phyloP scores from a whole-genome alignment of 352 stramenopile species.

The Pythium graminicola region DNA sequence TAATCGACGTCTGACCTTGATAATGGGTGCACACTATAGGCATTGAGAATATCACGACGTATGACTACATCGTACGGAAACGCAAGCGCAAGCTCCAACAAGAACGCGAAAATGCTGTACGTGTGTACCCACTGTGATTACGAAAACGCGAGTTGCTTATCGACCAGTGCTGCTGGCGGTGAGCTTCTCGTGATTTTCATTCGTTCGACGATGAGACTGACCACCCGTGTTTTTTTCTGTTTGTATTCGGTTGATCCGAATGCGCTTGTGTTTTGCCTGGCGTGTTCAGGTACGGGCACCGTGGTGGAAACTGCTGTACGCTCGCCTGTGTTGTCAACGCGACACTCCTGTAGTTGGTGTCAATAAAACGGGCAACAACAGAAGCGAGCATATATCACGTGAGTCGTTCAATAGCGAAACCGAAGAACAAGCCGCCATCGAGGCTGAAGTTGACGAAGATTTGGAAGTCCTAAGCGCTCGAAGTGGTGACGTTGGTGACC shows the following conservation, averaged over 20 bases:
- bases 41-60: slow-evolving; percentile 77
- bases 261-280: not conserved
- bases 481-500: slow-evolving; percentile 48
- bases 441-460: slow-evolving; percentile 74
- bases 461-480: slow-evolving; percentile 70
- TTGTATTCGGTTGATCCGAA: not conserved
- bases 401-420: slow-evolving; percentile 55
- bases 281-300: slow-evolving; percentile 18
- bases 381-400: slow-evolving; percentile 49
- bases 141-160: slow-evolving; percentile 15
- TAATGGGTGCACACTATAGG: slow-evolving; percentile 31
- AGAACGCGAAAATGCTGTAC: slow-evolving; percentile 56
- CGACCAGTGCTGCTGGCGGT: slow-evolving; percentile 19
- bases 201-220: not conserved
- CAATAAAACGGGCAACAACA: slow-evolving; percentile 32
- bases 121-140: slow-evolving; percentile 52
- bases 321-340: slow-evolving; percentile 26
- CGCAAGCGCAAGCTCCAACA: slow-evolving; percentile 67
- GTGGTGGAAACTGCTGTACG: slow-evolving; percentile 23
- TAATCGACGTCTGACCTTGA: not conserved
- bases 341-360: slow-evolving; percentile 23
- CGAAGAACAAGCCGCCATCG: slow-evolving; percentile 59
- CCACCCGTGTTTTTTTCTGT: not conserved
- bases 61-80: slow-evolving; percentile 84
- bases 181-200: slow-evolving; percentile 4